Conservation (phyloP, 345 rosid genomes). For the Citrus glauca region DNA sequence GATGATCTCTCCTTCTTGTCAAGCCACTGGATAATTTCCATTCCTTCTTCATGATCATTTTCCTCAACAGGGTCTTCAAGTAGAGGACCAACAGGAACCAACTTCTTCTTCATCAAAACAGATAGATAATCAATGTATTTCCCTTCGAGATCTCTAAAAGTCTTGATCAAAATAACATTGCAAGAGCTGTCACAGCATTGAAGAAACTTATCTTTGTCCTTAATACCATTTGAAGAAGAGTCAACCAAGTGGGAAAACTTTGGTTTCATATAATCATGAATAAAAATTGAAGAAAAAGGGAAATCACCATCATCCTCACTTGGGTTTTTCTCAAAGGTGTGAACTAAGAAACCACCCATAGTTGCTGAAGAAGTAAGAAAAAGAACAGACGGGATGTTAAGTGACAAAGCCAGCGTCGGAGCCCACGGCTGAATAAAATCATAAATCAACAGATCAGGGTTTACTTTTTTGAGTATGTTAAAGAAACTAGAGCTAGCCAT, state of each 20-base stretch:
- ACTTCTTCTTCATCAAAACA: conserved; percentile 17
- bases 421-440: conserved; percentile 44
- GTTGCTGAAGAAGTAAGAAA: conserved; percentile 15
- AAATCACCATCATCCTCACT: background rate
- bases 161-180: conserved; percentile 23
- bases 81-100: conserved; percentile 34
- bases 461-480: conserved; percentile 5
- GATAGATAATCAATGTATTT: conserved; percentile 30
- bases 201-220: background rate
- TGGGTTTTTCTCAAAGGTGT: background rate
- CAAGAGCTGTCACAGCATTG: conserved; percentile 19
- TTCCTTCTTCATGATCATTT: background rate
- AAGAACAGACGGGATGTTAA: conserved; percentile 22
- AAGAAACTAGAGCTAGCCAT: conserved; percentile 21
- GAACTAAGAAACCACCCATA: background rate
- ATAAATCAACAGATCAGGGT: conserved; percentile 31
- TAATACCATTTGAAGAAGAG: background rate
- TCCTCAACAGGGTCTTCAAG: conserved; percentile 14
- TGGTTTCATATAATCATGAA: background rate
- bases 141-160: conserved; percentile 32
- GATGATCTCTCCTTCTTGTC: conserved; percentile 16
- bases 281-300: conserved; percentile 14
- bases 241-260: background rate
- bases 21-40: conserved; percentile 29
- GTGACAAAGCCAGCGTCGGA: conserved; percentile 15